These are phyloP conservation scores for Pneumocystis carinii DNA, from an alignment of 1,139 yeast species.

Conservation along the genomic window DNA sequence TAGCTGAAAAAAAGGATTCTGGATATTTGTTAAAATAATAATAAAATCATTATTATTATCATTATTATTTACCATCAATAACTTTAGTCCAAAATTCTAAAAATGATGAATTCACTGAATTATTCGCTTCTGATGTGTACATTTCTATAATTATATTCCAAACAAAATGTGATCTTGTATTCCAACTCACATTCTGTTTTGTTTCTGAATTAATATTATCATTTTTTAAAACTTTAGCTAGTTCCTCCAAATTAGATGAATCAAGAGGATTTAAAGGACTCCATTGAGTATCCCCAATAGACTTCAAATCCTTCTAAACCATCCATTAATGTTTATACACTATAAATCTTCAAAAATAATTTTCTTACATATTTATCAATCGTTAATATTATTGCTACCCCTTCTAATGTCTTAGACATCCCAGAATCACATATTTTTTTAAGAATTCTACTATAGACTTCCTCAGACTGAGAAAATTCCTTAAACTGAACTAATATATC, in stretches of 20 bases:
- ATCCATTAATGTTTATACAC: slow-evolving; percentile 22
- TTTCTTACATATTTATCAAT: slow-evolving; percentile 17
- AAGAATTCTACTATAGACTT: slow-evolving; percentile 26
- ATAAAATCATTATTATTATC: not conserved
- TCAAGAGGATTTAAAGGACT: slow-evolving; percentile 57
- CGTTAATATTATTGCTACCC: slow-evolving; percentile 54
- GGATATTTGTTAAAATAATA: not conserved
- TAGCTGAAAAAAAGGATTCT: slow-evolving; percentile 58
- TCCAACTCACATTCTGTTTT: slow-evolving; percentile 46
- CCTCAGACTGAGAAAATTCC: slow-evolving; percentile 1
- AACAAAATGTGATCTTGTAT: slow-evolving; percentile 64
- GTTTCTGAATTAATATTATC: slow-evolving; percentile 3
- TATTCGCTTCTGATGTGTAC: not conserved
- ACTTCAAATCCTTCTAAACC: slow-evolving; percentile 22
- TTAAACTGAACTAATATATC: slow-evolving; percentile 32
- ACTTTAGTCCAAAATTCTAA: slow-evolving; percentile 68
- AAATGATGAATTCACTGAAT: slow-evolving; percentile 27
- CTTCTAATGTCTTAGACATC: slow-evolving; percentile 59
- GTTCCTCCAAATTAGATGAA: slow-evolving; percentile 44
- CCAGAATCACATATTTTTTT: slow-evolving; percentile 34
- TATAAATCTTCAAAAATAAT: slow-evolving; percentile 18
- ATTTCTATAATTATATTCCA: slow-evolving; percentile 44
- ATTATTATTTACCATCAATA: slow-evolving; percentile 33
- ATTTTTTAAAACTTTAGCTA: slow-evolving; percentile 44
- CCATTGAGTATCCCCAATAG: slow-evolving; percentile 32